These are phyloP conservation scores for Leptographium flavum DNA, from an alignment of 2,329 filamentous ascomycete genomes.

Conservation along the genomic window DNA sequence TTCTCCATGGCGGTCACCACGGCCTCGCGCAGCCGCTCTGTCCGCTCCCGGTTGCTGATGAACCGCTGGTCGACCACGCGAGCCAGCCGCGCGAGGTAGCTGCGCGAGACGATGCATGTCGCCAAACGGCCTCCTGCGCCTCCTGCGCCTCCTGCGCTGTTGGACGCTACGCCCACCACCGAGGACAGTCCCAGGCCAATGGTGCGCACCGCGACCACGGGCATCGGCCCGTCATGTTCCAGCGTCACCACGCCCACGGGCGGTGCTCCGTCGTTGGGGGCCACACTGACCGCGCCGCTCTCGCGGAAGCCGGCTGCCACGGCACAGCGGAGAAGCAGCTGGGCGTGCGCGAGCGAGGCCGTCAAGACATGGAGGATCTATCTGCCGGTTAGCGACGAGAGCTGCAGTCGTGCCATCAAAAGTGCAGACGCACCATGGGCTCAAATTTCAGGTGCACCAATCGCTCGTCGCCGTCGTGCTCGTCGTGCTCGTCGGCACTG, in stretches of 20 bases:
- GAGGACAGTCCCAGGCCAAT: constrained; percentile 73
- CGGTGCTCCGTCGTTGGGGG: constrained; percentile 9
- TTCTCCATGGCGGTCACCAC: constrained; percentile 24
- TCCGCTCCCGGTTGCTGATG: constrained; percentile 51
- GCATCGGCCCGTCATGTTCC: constrained; percentile 27
- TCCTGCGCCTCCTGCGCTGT: background rate
- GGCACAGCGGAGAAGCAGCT: constrained; percentile 60
- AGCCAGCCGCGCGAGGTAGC: constrained; percentile 54
- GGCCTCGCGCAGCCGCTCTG: constrained; percentile 45
- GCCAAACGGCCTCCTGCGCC: constrained; percentile 21
- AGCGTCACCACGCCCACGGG: background rate
- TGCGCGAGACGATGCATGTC: constrained; percentile 42
- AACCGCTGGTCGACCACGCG: constrained; percentile 63
- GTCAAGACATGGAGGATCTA: constrained; percentile 83
- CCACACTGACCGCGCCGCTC: constrained; percentile 64
- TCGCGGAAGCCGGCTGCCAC: constrained; percentile 78
- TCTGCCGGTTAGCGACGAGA: background rate
- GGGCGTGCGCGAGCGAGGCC: constrained; percentile 59
- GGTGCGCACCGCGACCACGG: constrained; percentile 75
- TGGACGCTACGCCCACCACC: constrained; percentile 46
- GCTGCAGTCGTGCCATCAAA: background rate
- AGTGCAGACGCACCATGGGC: constrained; percentile 53
- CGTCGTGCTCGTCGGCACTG: constrained; percentile 11
- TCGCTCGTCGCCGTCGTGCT: constrained; percentile 11
- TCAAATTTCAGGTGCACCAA: constrained; percentile 84